Evolutionary conservation across 768 basidiomycete genomes (phyloP), one percentile per base, ranked within the genome.

Genomic region (Pholiota conissans): DNA sequence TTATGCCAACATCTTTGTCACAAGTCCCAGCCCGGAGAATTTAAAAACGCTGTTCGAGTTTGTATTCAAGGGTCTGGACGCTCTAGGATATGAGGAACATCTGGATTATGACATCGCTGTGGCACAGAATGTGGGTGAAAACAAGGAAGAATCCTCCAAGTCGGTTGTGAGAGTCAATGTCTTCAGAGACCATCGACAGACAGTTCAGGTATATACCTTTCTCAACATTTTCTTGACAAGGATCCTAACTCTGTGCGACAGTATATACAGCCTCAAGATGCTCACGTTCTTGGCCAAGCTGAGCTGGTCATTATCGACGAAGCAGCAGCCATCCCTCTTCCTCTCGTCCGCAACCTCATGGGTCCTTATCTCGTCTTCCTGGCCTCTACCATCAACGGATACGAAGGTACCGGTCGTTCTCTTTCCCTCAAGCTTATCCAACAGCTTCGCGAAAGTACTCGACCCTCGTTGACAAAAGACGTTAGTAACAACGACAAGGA

Each of bases 361-460:
- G 97, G 97, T 0, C 90, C 89, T 0, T 98, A 98, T 74, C 90
- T 98, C 32, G 95, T 98, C 50, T 98, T 98, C 79, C 89, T 98
- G 81, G 93, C 97, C 1, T 97, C 95, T n/a, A 99, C 97, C 0
- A 95, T 99, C 75, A 98, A 98, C 70, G 97, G 97, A 37, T 99
- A 99, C 73, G 97, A 98, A 80, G 97, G 97, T 26, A 98, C 97
- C 0, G 97, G 97, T n/a, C 91, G 97, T 26, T 98, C 95, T 0
- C 85, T 99, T 48, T 97, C 95, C 47, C 88, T 99, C 59, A 99
- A 99, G 73, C 90, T 99, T 56, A 90, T 99, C 62, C 92, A 98
- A 71, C 95, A 97, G 71, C 85, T 98, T 3, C 90, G 97, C 34
- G 97, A 98, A 70, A 89, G 86, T 71, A 91, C 92, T 0, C 83